Conservation (phyloP, 441 rosid species). For the Adansonia madagascariensis region DNA sequence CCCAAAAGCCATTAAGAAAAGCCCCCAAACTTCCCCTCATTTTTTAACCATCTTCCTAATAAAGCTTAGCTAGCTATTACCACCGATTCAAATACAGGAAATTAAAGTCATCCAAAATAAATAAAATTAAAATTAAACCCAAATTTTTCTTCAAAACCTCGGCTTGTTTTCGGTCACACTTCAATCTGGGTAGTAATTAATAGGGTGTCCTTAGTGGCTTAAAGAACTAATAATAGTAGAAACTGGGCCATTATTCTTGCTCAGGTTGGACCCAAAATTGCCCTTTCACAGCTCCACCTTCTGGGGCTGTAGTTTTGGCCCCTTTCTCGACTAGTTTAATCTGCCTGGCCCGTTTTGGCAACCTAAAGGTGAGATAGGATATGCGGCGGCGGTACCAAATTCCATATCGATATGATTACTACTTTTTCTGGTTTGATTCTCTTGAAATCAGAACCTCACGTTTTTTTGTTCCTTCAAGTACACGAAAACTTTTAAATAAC, state of each 20-base stretch:
- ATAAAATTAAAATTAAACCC: neutral
- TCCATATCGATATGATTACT: slow-evolving; percentile 10
- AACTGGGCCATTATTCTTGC: slow-evolving; percentile 11
- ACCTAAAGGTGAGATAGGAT: slow-evolving; percentile 41
- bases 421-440: neutral
- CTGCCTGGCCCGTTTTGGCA: slow-evolving; percentile 30
- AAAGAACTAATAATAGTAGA: neutral
- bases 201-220: neutral
- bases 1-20: too few relatives aligned
- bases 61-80: neutral
- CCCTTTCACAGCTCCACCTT: neutral
- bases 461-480: too few relatives aligned
- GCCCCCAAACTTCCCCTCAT: too few relatives aligned
- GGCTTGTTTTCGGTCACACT: slow-evolving; percentile 16
- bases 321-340: neutral
- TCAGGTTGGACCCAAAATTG: slow-evolving; percentile 31
- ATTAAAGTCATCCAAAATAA: neutral
- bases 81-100: neutral
- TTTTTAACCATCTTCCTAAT: neutral
- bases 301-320: neutral
- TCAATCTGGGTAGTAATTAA: neutral
- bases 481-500: too few relatives aligned
- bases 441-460: neutral
- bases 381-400: slow-evolving; percentile 32
- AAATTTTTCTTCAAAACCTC: neutral